Conservation (phyloP, 2,329 filamentous ascomycete genomes). For the Aspergillus amoenus region DNA sequence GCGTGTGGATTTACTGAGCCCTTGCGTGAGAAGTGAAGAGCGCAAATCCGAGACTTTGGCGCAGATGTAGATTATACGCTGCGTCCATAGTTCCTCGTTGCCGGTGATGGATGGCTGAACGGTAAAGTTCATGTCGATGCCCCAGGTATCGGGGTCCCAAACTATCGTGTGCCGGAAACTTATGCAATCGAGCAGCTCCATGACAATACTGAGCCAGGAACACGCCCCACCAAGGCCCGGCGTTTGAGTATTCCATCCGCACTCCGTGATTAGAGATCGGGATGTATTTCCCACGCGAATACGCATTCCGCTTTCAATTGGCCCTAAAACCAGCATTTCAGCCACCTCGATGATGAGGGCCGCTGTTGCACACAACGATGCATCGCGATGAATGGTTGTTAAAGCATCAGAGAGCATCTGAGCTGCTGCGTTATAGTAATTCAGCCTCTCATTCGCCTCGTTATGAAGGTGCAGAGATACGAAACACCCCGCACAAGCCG, state of each 20-base stretch:
- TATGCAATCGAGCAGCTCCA: conserved; percentile 86
- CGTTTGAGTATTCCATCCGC: conserved; percentile 79
- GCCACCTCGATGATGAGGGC: conserved; percentile 89
- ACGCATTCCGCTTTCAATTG: conserved; percentile 81
- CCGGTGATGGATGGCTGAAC: conserved; percentile 56
- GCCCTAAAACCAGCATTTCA: conserved; percentile 84
- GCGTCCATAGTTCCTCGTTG: conserved; percentile 80
- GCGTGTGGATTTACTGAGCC: background rate
- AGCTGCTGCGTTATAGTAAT: conserved; percentile 85
- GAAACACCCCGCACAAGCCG: conserved; percentile 85
- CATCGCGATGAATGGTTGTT: conserved; percentile 82
- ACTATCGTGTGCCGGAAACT: conserved; percentile 77
- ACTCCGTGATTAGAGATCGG: conserved; percentile 82
- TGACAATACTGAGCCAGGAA: conserved; percentile 90
- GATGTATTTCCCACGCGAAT: conserved; percentile 82
- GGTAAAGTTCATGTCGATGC: conserved; percentile 72
- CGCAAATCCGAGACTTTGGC: conserved; percentile 86
- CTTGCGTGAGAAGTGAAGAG: background rate
- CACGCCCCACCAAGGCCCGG: conserved; percentile 80
- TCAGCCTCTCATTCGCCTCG: conserved; percentile 72
- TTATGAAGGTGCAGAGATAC: conserved; percentile 69
- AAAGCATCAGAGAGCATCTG: conserved; percentile 72
- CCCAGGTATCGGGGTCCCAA: conserved; percentile 91
- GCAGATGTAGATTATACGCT: conserved; percentile 83
- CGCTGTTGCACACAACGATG: conserved; percentile 78